Evolutionary conservation across 2,329 filamentous ascomycete species (phyloP).

Genomic region (Orbilia quercus): DNA sequence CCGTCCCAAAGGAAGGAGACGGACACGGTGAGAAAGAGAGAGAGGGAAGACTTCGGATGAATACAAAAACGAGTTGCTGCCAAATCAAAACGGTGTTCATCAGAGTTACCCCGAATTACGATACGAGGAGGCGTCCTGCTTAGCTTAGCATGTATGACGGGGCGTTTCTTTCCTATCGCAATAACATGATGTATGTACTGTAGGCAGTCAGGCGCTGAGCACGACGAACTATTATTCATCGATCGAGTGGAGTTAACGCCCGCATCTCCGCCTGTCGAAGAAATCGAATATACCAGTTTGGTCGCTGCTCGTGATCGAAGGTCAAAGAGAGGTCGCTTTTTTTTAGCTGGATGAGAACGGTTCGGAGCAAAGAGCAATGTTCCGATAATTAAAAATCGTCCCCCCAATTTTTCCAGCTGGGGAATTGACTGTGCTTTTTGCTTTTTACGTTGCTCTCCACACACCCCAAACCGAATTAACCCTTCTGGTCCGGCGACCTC

Average conservation of each 20-base stretch:
- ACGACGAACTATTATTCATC: constrained; percentile 24
- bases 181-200: too few species aligned
- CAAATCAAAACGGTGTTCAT: neutral
- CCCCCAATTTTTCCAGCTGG: constrained; percentile 21
- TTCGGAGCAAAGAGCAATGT: constrained; percentile 52
- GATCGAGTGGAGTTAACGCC: constrained; percentile 52
- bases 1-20: constrained; percentile 27
- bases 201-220: constrained; percentile 33
- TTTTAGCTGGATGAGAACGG: constrained; percentile 47
- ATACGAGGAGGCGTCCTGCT: constrained; percentile 33
- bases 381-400: constrained; percentile 33
- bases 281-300: neutral
- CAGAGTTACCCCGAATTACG: constrained; percentile 7
- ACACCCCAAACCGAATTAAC: constrained; percentile 53
- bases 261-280: constrained; percentile 36
- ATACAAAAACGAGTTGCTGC: constrained; percentile 26
- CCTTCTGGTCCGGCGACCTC: constrained; percentile 1
- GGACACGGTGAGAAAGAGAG: constrained; percentile 7
- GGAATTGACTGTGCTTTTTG: constrained; percentile 50
- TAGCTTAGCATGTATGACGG: too few species aligned
- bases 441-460: constrained; percentile 29
- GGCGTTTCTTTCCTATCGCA: constrained; percentile 15
- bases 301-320: neutral
- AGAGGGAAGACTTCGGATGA: constrained; percentile 54
- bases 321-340: neutral